These are phyloP conservation scores for Venturia pyrina DNA, from an alignment of 2,329 filamentous ascomycete species.

Conservation along the genomic window DNA sequence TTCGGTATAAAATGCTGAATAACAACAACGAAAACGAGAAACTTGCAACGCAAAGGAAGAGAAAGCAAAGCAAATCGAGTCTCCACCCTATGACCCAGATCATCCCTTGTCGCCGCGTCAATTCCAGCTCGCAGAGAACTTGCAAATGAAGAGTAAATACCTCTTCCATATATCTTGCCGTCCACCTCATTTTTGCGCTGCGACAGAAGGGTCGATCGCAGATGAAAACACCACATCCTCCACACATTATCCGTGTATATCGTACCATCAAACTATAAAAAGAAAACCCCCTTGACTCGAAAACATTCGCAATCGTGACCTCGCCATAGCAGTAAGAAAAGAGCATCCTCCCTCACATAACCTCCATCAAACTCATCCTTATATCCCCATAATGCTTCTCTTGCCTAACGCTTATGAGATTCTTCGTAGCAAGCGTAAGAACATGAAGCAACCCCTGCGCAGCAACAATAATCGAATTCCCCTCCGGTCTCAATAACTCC, in stretches of 20 bases:
- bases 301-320: background rate
- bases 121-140: too few species aligned
- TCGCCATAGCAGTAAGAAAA: background rate
- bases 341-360: background rate
- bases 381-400: background rate
- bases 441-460: conserved; percentile 38
- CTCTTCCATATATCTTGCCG: too few species aligned
- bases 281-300: background rate
- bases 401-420: background rate
- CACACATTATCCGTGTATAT: conserved; percentile 14
- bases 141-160: too few species aligned
- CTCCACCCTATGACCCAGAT: too few species aligned
- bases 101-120: too few species aligned
- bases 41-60: too few species aligned
- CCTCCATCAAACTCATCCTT: background rate
- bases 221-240: background rate
- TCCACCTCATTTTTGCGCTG: too few species aligned
- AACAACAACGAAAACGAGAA: too few species aligned
- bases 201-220: too few species aligned
- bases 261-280: background rate
- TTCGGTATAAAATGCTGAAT: too few species aligned
- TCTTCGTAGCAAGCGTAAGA: conserved; percentile 15
- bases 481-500: conserved; percentile 51
- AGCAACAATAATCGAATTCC: conserved; percentile 52
- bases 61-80: too few species aligned